phyloP scores from a whole-genome alignment of 805 yeast species.

The Kodamaea kaohsiungensis region DNA sequence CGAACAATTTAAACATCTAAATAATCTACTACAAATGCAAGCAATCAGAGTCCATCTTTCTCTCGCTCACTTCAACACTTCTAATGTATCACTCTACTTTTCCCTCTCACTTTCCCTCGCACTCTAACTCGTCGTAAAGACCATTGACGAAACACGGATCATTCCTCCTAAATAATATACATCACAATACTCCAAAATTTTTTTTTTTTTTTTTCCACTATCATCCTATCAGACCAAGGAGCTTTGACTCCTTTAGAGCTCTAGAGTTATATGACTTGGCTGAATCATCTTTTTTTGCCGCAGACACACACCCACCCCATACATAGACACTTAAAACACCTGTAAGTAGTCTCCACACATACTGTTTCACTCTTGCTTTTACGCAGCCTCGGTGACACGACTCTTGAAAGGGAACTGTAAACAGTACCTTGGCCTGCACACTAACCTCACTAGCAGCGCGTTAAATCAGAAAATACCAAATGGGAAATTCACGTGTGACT shows the following conservation, averaged over 20 bases:
- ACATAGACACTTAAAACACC: not conserved
- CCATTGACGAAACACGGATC: too few relatives aligned
- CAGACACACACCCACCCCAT: not conserved
- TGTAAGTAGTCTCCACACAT: not conserved
- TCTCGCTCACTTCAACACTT: too few relatives aligned
- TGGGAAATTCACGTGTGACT: not conserved
- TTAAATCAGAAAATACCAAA: not conserved
- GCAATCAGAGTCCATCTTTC: too few relatives aligned
- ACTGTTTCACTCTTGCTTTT: not conserved
- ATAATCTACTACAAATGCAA: too few relatives aligned
- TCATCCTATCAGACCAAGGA: not conserved
- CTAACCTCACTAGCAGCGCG: not conserved
- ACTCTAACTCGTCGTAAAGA: too few relatives aligned
- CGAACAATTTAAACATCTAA: too few relatives aligned
- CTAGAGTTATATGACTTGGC: too few relatives aligned
- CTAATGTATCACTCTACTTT: too few relatives aligned
- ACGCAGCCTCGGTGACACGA: not conserved
- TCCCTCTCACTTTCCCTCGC: too few relatives aligned
- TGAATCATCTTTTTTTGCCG: not conserved
- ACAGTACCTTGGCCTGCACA: not conserved
- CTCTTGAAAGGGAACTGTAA: not conserved
- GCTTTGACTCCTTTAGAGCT: too few relatives aligned
- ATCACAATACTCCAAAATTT: too few relatives aligned
- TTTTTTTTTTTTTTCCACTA: not conserved
- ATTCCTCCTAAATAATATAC: too few relatives aligned